Evolutionary conservation across 352 stramenopile genomes (phyloP).

Genomic region (Phytophthora niederhauseri): DNA sequence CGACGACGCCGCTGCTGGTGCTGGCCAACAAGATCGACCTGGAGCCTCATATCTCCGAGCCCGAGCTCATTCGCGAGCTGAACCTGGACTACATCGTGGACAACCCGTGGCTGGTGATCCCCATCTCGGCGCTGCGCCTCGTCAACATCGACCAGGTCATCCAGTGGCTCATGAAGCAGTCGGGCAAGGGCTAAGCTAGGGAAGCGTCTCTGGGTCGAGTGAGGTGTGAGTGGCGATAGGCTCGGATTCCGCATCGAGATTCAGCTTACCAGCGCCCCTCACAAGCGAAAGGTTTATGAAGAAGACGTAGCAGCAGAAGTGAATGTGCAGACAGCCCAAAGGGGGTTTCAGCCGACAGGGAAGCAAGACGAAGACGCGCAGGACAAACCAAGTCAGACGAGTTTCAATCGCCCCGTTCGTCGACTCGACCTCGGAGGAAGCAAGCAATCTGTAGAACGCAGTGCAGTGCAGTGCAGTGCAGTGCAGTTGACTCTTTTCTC

Average conservation of each 20-base stretch:
- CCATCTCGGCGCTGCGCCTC: constrained; percentile 96
- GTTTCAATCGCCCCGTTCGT: constrained; percentile 14
- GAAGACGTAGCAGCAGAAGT: constrained; percentile 20
- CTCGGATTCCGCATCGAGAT: constrained; percentile 9
- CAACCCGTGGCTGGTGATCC: constrained; percentile 98
- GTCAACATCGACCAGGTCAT: constrained; percentile 98
- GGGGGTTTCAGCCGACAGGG: constrained; percentile 2
- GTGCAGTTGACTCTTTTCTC: constrained; percentile 32
- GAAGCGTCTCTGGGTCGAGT: constrained; percentile 9
- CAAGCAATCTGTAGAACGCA: constrained; percentile 44
- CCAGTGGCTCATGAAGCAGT: constrained; percentile 97
- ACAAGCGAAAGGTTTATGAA: constrained; percentile 19
- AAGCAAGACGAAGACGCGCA: constrained; percentile 10
- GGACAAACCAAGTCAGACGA: constrained; percentile 17
- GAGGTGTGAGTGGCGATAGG: constrained; percentile 4
- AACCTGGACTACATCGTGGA: constrained; percentile 99
- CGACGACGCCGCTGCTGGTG: constrained; percentile 95
- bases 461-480: constrained; percentile 34
- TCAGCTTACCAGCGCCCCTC: constrained; percentile 5
- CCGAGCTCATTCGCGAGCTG: constrained; percentile 93
- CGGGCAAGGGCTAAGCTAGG: constrained; percentile 77
- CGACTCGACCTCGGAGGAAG: constrained; percentile 13
- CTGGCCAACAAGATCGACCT: constrained; percentile 99
- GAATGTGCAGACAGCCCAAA: constrained; percentile 15
- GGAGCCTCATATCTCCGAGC: constrained; percentile 92